Conservation (phyloP, 1,284 basidiomycete species). For the Ustilago curta region DNA sequence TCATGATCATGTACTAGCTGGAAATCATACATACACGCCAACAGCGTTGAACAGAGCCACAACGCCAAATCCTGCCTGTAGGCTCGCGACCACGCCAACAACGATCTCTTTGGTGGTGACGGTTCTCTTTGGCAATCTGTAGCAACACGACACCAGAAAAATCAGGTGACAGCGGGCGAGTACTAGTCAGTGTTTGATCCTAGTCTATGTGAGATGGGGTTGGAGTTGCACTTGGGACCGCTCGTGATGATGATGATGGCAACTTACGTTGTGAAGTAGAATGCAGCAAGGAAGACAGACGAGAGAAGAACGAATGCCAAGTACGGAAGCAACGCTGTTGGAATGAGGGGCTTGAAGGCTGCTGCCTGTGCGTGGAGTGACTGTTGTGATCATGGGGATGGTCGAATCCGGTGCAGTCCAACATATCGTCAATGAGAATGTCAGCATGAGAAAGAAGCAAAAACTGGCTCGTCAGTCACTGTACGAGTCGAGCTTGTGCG, state of each 20-base stretch:
- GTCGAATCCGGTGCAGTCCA: neutral
- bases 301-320: conserved; percentile 54
- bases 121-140: conserved; percentile 50
- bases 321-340: conserved; percentile 46
- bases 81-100: conserved; percentile 46
- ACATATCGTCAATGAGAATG: neutral
- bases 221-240: neutral
- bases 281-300: conserved; percentile 55
- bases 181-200: neutral
- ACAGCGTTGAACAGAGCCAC: conserved; percentile 66
- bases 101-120: conserved; percentile 41
- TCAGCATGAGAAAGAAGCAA: neutral
- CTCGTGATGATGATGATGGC: too few species aligned
- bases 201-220: neutral
- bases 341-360: conserved; percentile 47
- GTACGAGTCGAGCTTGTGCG: neutral
- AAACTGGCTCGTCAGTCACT: conserved; percentile 1
- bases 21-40: conserved; percentile 59
- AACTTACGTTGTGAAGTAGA: conserved; percentile 65
- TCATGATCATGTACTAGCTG: neutral
- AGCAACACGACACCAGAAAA: neutral
- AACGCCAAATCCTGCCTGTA: conserved; percentile 59
- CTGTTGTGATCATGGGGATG: conserved; percentile 12
- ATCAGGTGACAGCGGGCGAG: neutral
- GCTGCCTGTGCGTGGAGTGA: conserved; percentile 34